Conservation (phyloP, 805 yeast species). For the Vanderwaltozyma yarrowii region DNA sequence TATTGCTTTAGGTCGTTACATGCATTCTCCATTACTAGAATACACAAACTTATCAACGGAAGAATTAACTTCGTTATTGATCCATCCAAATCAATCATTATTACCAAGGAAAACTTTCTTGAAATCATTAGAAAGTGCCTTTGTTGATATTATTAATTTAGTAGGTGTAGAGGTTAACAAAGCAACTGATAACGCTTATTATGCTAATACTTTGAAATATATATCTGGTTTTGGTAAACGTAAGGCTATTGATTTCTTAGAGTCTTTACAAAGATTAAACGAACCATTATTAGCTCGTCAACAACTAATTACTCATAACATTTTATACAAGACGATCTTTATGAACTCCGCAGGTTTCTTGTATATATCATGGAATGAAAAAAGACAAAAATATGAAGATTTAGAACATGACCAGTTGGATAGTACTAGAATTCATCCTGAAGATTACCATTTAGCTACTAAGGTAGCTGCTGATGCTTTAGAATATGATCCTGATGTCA, state of each 20-base stretch:
- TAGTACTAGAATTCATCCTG: slow-evolving; percentile 95
- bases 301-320: slow-evolving; percentile 72
- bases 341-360: slow-evolving; percentile 88
- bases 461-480: slow-evolving; percentile 98
- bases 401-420: slow-evolving; percentile 75
- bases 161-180: slow-evolving; percentile 92
- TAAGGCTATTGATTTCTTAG: slow-evolving; percentile 78
- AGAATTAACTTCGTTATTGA: slow-evolving; percentile 57
- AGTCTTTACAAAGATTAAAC: slow-evolving; percentile 54
- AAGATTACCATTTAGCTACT: slow-evolving; percentile 90
- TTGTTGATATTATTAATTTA: slow-evolving; percentile 82
- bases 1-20: slow-evolving; percentile 81
- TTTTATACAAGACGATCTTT: slow-evolving; percentile 71
- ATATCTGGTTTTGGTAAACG: slow-evolving; percentile 93
- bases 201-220: slow-evolving; percentile 62
- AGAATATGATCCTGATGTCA: slow-evolving; percentile 90
- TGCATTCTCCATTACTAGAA: slow-evolving; percentile 88
- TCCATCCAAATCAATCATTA: slow-evolving; percentile 65
- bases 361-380: slow-evolving; percentile 56
- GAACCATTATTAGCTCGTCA: slow-evolving; percentile 61
- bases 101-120: slow-evolving; percentile 52
- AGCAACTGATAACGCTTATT: slow-evolving; percentile 61
- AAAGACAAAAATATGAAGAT: slow-evolving; percentile 34
- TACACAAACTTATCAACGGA: slow-evolving; percentile 63
- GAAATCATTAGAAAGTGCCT: slow-evolving; percentile 64